A percentile compares a stretch with the other conserved stretches of the same genome.
phyloP scores from a whole-genome alignment of 768 basidiomycete genomes.

The Lentinula edodes region DNA sequence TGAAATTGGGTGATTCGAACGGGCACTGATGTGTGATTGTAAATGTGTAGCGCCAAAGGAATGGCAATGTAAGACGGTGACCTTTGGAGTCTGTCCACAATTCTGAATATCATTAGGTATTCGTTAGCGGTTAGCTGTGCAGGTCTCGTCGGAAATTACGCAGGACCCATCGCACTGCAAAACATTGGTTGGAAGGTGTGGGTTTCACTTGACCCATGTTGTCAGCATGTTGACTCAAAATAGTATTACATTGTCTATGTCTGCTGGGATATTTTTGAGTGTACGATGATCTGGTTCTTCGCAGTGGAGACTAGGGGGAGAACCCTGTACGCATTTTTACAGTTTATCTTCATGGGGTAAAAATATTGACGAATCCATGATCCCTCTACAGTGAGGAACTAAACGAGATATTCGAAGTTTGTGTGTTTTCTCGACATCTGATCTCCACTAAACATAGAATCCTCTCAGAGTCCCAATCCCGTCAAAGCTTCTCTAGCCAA shows the following conservation, averaged over 20 bases:
- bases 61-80: slow-evolving; percentile 43
- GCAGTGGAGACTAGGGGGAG: slow-evolving; percentile 18
- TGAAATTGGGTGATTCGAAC: no score
- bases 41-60: slow-evolving; percentile 44
- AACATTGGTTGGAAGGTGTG: slow-evolving; percentile 29
- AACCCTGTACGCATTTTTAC: slow-evolving; percentile 14
- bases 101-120: slow-evolving; percentile 21
- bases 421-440: neutral
- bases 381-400: slow-evolving; percentile 16
- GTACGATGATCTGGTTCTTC: slow-evolving; percentile 15
- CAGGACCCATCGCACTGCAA: slow-evolving; percentile 36
- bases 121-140: slow-evolving; percentile 38
- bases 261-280: slow-evolving; percentile 18
- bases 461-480: slow-evolving; percentile 29
- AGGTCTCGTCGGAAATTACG: slow-evolving; percentile 47
- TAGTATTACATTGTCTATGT: slow-evolving; percentile 17
- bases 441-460: neutral
- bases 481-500: slow-evolving; percentile 35
- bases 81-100: slow-evolving; percentile 4
- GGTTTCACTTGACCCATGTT: neutral
- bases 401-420: slow-evolving; percentile 15
- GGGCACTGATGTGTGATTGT: no score
- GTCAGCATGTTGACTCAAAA: neutral
- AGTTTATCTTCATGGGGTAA: neutral
- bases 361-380: neutral